Percentiles rank a stretch among this genome's conserved stretches.
Conservation (phyloP, 192 early-diverging fungal species). For the Globomyces pollinis-pini region DNA sequence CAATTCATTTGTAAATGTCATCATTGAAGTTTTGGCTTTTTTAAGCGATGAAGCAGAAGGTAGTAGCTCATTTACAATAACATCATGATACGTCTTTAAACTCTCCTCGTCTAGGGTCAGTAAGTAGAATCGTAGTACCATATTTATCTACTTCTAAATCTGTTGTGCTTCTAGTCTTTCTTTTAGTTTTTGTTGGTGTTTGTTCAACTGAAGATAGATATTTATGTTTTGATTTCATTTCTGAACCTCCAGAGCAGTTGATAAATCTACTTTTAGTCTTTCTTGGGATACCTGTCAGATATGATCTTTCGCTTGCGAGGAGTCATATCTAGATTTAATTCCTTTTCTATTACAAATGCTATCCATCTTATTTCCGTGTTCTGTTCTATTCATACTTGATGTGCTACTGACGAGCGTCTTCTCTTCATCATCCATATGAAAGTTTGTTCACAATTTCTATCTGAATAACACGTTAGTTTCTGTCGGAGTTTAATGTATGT, state of each 20-base stretch:
- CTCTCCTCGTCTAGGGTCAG: not conserved
- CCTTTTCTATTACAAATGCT: too few species aligned
- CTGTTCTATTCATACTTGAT: too few species aligned
- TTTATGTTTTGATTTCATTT: not conserved
- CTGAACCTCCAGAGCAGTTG: not conserved
- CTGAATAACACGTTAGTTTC: too few species aligned
- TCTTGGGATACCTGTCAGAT: too few species aligned
- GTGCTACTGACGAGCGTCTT: too few species aligned
- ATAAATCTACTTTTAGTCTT: too few species aligned
- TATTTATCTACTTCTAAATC: not conserved
- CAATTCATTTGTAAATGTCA: not conserved
- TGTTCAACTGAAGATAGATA: not conserved
- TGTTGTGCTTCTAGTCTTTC: not conserved
- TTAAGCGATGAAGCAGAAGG: constrained; percentile 1
- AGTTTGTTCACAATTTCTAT: too few species aligned
- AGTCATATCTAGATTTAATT: too few species aligned
- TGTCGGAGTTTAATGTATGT: too few species aligned
- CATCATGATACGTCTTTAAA: not conserved
- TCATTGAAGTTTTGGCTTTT: not conserved
- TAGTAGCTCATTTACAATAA: not conserved
- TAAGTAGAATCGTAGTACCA: not conserved
- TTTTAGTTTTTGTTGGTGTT: constrained; percentile 2
- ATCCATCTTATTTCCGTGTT: too few species aligned
- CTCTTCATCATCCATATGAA: too few species aligned
- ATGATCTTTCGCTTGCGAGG: too few species aligned